Percentiles rank a stretch among this genome's conserved stretches.
These are phyloP conservation scores for Trypanosoma conorhini DNA, from an alignment of 208 protist genomes.

Conservation along the genomic window DNA sequence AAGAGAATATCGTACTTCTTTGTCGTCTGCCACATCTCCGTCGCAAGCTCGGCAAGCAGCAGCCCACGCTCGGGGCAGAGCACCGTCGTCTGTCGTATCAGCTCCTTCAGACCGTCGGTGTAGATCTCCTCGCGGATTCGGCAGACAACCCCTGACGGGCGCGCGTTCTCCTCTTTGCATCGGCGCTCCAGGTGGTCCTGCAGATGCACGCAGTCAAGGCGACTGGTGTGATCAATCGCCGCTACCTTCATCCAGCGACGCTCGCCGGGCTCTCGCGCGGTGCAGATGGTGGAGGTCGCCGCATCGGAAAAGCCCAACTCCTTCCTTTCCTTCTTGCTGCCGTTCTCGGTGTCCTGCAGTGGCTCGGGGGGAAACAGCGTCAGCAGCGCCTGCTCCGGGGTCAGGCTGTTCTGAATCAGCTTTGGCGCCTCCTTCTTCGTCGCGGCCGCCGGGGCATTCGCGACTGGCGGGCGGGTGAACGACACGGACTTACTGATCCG, in stretches of 20 bases:
- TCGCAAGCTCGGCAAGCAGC: conserved; percentile 63
- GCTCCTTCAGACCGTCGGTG: conserved; percentile 70
- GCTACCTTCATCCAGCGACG: conserved; percentile 52
- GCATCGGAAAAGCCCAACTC: background rate
- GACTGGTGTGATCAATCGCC: conserved; percentile 50
- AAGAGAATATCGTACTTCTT: conserved; percentile 85
- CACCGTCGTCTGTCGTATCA: conserved; percentile 87
- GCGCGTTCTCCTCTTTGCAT: conserved; percentile 58
- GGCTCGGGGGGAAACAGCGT: conserved; percentile 41
- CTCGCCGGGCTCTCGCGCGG: background rate
- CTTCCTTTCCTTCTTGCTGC: background rate
- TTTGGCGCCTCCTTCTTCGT: background rate
- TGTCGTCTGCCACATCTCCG: conserved; percentile 66
- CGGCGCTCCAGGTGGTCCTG: conserved; percentile 72
- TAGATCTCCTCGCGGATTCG: conserved; percentile 77
- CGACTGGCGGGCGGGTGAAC: background rate
- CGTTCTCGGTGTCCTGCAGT: conserved; percentile 7
- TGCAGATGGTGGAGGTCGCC: background rate
- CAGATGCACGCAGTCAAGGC: conserved; percentile 73
- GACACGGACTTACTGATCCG: background rate
- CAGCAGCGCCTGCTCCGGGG: conserved; percentile 35
- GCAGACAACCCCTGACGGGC: conserved; percentile 67
- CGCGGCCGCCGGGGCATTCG: background rate
- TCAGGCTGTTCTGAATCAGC: conserved; percentile 26
- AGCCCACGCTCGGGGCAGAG: conserved; percentile 86